Conservation (phyloP, 169 alveolate genomes). For the Plasmodium inui region DNA sequence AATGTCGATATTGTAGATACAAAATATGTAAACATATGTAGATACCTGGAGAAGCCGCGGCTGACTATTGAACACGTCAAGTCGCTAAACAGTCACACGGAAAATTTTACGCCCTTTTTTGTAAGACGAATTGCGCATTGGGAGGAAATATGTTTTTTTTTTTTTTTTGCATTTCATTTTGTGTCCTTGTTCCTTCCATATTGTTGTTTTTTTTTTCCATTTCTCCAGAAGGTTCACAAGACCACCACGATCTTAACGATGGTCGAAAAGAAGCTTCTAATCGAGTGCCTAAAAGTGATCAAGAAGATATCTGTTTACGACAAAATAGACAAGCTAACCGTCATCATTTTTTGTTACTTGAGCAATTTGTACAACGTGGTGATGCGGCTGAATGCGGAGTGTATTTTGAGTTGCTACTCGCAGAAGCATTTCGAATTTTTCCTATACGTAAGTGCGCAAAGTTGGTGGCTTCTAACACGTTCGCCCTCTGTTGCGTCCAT, state of each 20-base stretch:
- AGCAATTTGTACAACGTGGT: slow-evolving; percentile 70
- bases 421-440: slow-evolving; percentile 52
- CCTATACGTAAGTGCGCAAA: slow-evolving; percentile 53
- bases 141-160: not conserved
- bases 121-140: slow-evolving; percentile 16
- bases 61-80: slow-evolving; percentile 62
- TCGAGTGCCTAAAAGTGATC: slow-evolving; percentile 70
- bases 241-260: slow-evolving; percentile 43
- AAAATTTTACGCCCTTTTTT: slow-evolving; percentile 50
- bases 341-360: slow-evolving; percentile 60
- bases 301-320: slow-evolving; percentile 46
- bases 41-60: slow-evolving; percentile 39
- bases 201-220: not conserved
- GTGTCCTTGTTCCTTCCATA: not conserved
- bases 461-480: not conserved
- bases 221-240: slow-evolving; percentile 39
- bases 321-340: slow-evolving; percentile 56
- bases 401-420: slow-evolving; percentile 65
- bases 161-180: not conserved
- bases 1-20: slow-evolving; percentile 12
- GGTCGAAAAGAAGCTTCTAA: slow-evolving; percentile 55
- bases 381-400: slow-evolving; percentile 66
- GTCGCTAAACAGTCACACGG: slow-evolving; percentile 43
- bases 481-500: not conserved
- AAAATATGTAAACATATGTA: slow-evolving; percentile 59